phyloP scores from a whole-genome alignment of 1,139 yeast species.

The Geotrichum carabidarum region DNA sequence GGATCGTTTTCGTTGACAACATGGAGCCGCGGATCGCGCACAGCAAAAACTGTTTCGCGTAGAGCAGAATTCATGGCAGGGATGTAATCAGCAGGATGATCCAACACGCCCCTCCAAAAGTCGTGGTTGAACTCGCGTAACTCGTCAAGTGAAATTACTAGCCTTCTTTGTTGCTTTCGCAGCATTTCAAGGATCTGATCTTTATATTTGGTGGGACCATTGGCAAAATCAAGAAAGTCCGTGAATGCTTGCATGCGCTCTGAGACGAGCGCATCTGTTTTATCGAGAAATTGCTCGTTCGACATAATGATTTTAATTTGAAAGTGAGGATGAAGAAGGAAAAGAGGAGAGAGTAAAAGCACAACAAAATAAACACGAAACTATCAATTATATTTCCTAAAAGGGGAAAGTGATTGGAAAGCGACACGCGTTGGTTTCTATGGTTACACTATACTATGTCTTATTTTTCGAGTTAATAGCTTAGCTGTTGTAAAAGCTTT shows the following conservation, averaged over 20 bases:
- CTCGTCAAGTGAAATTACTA: constrained; percentile 78
- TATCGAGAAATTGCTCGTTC: constrained; percentile 11
- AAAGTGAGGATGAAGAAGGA: constrained; percentile 1
- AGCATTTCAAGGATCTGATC: constrained; percentile 70
- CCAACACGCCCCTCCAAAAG: constrained; percentile 72
- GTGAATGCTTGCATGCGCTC: constrained; percentile 86
- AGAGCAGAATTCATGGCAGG: constrained; percentile 90
- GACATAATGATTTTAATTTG: constrained; percentile 7
- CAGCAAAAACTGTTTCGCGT: constrained; percentile 61
- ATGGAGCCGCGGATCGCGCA: constrained; percentile 38
- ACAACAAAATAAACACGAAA: constrained; percentile 12
- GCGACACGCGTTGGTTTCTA: constrained; percentile 1
- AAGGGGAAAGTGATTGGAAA: constrained; percentile 7
- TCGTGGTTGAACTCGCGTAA: constrained; percentile 75
- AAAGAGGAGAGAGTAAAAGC: background rate
- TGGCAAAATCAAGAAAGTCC: constrained; percentile 68
- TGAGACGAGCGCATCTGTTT: constrained; percentile 15
- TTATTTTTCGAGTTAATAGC: background rate
- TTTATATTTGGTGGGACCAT: constrained; percentile 52
- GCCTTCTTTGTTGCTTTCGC: constrained; percentile 57
- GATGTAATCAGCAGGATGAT: constrained; percentile 73
- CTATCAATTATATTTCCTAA: constrained; percentile 13
- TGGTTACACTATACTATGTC: background rate
- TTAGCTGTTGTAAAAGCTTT: background rate
- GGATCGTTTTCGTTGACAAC: constrained; percentile 57